phyloP scores from a whole-genome alignment of 257 asterid species.

The Gentiana macrophylla region DNA sequence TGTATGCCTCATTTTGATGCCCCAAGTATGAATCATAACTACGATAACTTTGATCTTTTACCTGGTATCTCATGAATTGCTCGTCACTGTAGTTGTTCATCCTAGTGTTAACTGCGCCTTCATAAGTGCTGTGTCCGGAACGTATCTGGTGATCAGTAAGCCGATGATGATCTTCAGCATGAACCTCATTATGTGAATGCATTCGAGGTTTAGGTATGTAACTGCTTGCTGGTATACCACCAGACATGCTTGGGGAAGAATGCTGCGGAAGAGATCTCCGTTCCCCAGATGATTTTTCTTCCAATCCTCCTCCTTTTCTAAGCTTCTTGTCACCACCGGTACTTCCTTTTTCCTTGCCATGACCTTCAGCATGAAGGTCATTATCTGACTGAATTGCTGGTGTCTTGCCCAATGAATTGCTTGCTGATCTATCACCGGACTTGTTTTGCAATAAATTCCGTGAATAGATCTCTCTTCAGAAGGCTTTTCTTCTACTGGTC shows the following conservation, averaged over 20 bases:
- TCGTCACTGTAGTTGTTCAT: conserved; percentile 21
- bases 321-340: too few species aligned
- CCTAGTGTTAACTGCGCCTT: conserved; percentile 11
- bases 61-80: conserved; percentile 14
- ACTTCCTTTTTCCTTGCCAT: too few species aligned
- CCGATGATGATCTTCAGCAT: conserved; percentile 22
- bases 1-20: conserved; percentile 11
- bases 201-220: conserved; percentile 10
- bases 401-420: background rate
- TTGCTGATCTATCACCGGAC: conserved; percentile 7
- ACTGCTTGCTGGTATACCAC: conserved; percentile 8
- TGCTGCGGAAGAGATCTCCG: conserved; percentile 5
- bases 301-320: background rate
- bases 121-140: conserved; percentile 7
- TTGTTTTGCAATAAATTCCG: conserved; percentile 11
- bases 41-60: conserved; percentile 10
- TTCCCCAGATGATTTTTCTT: conserved; percentile 13
- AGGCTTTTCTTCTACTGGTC: conserved; percentile 11
- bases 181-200: conserved; percentile 13
- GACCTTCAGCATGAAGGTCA: too few species aligned
- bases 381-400: background rate
- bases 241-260: conserved; percentile 11
- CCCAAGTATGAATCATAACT: conserved; percentile 8
- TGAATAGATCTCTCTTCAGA: conserved; percentile 8
- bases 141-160: conserved; percentile 6